Conservation (phyloP, 345 rosid genomes). For the Populus simonii region DNA sequence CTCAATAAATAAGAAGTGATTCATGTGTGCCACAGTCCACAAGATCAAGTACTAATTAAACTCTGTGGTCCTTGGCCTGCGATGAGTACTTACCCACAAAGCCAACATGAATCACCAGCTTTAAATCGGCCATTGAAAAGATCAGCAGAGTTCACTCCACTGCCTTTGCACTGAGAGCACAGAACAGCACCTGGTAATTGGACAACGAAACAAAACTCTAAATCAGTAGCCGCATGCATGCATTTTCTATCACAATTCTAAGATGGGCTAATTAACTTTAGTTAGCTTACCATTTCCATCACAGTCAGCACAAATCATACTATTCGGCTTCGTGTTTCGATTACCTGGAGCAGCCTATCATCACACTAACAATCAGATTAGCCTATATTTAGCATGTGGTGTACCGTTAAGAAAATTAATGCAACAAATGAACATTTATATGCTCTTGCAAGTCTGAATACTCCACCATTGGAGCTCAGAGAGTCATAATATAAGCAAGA, state of each 20-base stretch:
- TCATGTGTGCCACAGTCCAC: background rate
- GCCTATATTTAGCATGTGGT: too few species aligned
- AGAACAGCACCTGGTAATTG: constrained; percentile 40
- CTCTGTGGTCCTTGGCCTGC: too few species aligned
- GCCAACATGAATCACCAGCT: constrained; percentile 60
- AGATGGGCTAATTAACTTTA: background rate
- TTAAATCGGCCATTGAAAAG: constrained; percentile 50
- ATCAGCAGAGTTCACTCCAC: constrained; percentile 53
- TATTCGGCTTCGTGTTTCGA: constrained; percentile 36
- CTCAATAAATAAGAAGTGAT: background rate
- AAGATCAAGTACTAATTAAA: background rate
- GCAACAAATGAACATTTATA: too few species aligned
- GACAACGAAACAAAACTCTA: background rate
- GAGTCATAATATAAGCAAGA: background rate
- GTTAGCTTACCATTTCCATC: constrained; percentile 43
- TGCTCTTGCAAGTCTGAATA: too few species aligned
- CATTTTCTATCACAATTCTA: background rate
- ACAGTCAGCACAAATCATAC: constrained; percentile 44
- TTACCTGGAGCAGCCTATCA: constrained; percentile 36
- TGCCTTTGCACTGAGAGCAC: constrained; percentile 63
- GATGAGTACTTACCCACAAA: constrained; percentile 45
- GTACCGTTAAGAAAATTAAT: too few species aligned
- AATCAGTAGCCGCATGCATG: background rate
- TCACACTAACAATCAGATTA: background rate
- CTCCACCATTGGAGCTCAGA: background rate